A percentile compares a stretch with the other conserved stretches of the same genome.
Evolutionary conservation across 2,329 filamentous ascomycete species (phyloP).

Genomic region (Stenocarpella maydis): DNA sequence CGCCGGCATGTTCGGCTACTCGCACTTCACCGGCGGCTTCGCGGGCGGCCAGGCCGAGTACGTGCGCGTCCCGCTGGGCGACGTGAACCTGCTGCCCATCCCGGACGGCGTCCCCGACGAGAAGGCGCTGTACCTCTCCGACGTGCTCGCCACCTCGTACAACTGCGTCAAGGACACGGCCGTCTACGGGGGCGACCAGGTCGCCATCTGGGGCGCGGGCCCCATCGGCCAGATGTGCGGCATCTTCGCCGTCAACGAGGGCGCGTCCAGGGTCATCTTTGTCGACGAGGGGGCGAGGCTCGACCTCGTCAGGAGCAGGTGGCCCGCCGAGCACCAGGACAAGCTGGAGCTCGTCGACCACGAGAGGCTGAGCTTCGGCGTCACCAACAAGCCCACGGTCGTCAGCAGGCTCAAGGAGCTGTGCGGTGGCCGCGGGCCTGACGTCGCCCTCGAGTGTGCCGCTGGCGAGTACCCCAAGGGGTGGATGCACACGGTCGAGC

Average conservation of each 20-base stretch:
- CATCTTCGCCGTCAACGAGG: slow-evolving; percentile 77
- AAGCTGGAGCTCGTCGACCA: slow-evolving; percentile 77
- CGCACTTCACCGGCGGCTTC: slow-evolving; percentile 85
- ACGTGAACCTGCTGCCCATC: slow-evolving; percentile 82
- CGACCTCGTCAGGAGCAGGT: slow-evolving; percentile 70
- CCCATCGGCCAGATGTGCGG: slow-evolving; percentile 88
- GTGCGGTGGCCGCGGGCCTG: slow-evolving; percentile 75
- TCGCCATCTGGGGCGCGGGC: slow-evolving; percentile 86
- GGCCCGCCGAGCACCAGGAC: slow-evolving; percentile 55
- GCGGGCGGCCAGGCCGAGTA: slow-evolving; percentile 90
- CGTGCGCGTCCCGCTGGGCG: slow-evolving; percentile 80
- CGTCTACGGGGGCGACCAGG: slow-evolving; percentile 78
- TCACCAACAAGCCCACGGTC: slow-evolving; percentile 68
- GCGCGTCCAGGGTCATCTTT: slow-evolving; percentile 78
- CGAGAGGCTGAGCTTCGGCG: slow-evolving; percentile 63
- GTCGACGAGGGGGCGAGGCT: slow-evolving; percentile 79
- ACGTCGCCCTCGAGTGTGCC: slow-evolving; percentile 74
- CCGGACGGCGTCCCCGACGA: slow-evolving; percentile 85
- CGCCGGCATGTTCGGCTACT: slow-evolving; percentile 77
- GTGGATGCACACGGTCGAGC: slow-evolving; percentile 67
- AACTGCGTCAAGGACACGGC: slow-evolving; percentile 84
- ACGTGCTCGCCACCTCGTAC: slow-evolving; percentile 82
- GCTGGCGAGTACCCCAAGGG: slow-evolving; percentile 70
- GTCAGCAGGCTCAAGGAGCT: slow-evolving; percentile 78
- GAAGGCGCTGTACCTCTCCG: slow-evolving; percentile 82